A percentile compares a stretch with the other conserved stretches of the same genome.
phyloP scores from a whole-genome alignment of 768 basidiomycete species.

The Sporobolomyces pararoseus region DNA sequence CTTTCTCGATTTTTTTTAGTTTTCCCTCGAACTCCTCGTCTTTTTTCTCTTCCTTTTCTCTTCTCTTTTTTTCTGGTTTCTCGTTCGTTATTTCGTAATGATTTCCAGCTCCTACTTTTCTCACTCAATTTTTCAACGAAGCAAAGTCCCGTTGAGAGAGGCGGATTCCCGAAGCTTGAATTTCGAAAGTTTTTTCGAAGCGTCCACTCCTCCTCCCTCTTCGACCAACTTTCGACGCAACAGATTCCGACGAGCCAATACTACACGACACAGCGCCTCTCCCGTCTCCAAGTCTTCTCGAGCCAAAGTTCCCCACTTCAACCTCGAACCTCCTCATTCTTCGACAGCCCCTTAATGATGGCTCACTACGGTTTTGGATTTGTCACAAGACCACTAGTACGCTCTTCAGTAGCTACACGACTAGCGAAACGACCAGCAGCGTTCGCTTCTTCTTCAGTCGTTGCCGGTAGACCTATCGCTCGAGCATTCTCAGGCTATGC shows the following conservation, averaged over 20 bases:
- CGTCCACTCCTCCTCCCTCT: no score
- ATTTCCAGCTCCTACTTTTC: neutral
- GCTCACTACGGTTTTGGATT: conserved; percentile 17
- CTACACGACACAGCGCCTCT: no score
- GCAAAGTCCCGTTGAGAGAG: no score
- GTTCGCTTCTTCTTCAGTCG: neutral
- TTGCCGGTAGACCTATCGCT: neutral
- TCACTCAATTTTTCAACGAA: neutral
- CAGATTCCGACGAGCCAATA: no score
- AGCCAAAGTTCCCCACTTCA: neutral
- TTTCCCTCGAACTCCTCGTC: neutral
- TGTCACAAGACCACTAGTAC: neutral
- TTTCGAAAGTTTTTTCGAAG: no score
- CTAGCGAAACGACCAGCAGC: neutral
- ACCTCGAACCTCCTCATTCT: no score
- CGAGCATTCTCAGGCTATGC: conserved; percentile 58
- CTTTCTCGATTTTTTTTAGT: neutral
- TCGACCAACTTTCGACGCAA: no score
- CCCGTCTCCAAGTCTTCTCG: no score
- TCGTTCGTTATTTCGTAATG: conserved; percentile 5
- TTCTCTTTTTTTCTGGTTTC: neutral
- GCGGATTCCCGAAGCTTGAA: no score
- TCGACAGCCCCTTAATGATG: neutral
- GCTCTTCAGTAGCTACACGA: neutral
- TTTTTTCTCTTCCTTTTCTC: neutral